These are phyloP conservation scores for Pholiota adiposa DNA, from an alignment of 1,284 basidiomycete species.

Conservation along the genomic window DNA sequence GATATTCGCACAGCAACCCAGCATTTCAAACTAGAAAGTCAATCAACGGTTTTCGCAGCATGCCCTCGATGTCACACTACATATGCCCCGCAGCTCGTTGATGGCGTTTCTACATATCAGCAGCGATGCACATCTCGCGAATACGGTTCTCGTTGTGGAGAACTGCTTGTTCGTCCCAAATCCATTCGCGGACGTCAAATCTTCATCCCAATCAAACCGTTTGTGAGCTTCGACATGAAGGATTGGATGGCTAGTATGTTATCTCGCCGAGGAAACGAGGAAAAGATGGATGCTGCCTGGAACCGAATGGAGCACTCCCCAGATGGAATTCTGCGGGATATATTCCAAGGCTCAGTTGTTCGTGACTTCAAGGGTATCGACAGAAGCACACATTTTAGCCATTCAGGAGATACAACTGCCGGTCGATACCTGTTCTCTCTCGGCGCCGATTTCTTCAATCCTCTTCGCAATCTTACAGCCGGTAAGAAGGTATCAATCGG, in stretches of 20 bases:
- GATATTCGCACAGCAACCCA: neutral
- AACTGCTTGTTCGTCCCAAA: constrained; percentile 4
- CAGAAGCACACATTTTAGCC: neutral
- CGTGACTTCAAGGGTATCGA: constrained; percentile 6
- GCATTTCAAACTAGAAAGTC: neutral
- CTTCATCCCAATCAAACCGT: constrained; percentile 18
- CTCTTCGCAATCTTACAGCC: neutral
- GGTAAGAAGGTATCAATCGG: constrained; percentile 3
- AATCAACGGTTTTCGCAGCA: neutral
- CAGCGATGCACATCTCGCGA: neutral
- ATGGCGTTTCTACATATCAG: neutral
- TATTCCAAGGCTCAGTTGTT: constrained; percentile 10
- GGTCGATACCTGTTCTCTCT: constrained; percentile 6
- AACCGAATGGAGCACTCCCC: neutral
- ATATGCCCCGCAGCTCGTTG: neutral
- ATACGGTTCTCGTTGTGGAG: constrained; percentile 5
- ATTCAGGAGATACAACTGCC: neutral
- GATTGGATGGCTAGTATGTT: constrained; percentile 18
- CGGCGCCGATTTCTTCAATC: neutral
- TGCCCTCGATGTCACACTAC: constrained; percentile 3
- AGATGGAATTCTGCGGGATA: neutral
- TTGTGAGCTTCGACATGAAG: constrained; percentile 13
- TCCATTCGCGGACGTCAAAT: neutral
- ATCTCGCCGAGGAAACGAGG: constrained; percentile 13
- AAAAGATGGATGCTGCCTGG: constrained; percentile 18